phyloP scores from a whole-genome alignment of 371 early-diverging fungal genomes.

The Batrachochytrium dendrobatidis region DNA sequence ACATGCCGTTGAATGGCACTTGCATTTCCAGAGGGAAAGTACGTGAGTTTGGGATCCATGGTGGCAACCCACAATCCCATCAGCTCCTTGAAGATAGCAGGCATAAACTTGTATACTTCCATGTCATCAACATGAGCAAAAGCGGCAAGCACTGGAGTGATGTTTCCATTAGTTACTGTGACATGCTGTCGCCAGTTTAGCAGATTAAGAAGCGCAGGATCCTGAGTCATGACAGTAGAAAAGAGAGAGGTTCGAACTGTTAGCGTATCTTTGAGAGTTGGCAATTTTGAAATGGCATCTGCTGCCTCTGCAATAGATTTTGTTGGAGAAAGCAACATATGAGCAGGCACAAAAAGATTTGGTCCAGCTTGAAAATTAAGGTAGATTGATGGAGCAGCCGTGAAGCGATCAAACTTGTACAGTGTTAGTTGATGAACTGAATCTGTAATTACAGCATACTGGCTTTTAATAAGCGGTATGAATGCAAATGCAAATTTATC shows the following conservation, averaged over 20 bases:
- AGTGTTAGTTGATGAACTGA: conserved; percentile 51
- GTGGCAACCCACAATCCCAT: conserved; percentile 48
- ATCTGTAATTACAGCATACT: conserved; percentile 56
- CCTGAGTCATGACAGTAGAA: conserved; percentile 62
- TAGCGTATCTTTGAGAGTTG: conserved; percentile 45
- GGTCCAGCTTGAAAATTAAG: conserved; percentile 33
- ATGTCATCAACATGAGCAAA: conserved; percentile 59
- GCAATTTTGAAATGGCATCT: conserved; percentile 25
- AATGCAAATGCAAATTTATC: conserved; percentile 40
- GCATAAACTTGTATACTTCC: conserved; percentile 64
- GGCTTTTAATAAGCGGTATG: conserved; percentile 52
- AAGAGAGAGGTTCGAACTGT: conserved; percentile 49
- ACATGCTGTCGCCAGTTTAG: conserved; percentile 50
- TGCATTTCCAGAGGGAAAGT: neutral
- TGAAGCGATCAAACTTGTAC: conserved; percentile 56
- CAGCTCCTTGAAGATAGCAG: conserved; percentile 56
- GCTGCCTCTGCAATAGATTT: conserved; percentile 17
- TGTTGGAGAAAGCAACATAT: conserved; percentile 10
- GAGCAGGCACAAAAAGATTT: conserved; percentile 17
- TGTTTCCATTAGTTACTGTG: conserved; percentile 18
- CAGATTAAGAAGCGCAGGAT: conserved; percentile 53
- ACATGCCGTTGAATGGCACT: conserved; percentile 37
- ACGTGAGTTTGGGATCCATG: neutral
- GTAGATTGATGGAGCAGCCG: conserved; percentile 39
- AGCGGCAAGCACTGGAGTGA: conserved; percentile 50